A percentile compares a stretch with the other conserved stretches of the same genome.
Conservation (phyloP, 1,284 basidiomycete genomes). For the Cerioporus squamosus region DNA sequence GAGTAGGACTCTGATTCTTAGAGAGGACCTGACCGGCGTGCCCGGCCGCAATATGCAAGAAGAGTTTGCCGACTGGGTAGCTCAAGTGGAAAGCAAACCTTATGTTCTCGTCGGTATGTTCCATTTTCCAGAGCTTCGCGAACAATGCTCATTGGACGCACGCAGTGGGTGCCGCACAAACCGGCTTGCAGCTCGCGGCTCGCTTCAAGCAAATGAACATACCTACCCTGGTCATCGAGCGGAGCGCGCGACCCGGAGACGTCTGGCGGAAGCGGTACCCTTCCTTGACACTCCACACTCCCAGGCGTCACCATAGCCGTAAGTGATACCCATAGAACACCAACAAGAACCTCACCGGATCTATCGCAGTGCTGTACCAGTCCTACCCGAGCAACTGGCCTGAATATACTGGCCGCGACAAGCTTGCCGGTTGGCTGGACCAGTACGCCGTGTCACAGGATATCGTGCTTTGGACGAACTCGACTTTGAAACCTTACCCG, state of each 20-base stretch:
- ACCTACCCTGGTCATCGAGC: conserved; percentile 51
- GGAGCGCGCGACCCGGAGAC: conserved; percentile 50
- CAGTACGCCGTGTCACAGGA: conserved; percentile 64
- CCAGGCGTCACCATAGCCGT: conserved; percentile 41
- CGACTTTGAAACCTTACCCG: conserved; percentile 42
- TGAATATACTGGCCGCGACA: conserved; percentile 32
- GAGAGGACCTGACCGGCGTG: conserved; percentile 9
- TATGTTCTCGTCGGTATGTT: conserved; percentile 33
- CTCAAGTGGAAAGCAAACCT: conserved; percentile 28
- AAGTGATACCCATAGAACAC: conserved; percentile 14
- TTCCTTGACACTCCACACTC: conserved; percentile 52
- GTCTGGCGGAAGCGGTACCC: conserved; percentile 58
- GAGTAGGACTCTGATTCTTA: conserved; percentile 4
- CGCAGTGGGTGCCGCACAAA: conserved; percentile 57
- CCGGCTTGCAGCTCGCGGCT: conserved; percentile 54
- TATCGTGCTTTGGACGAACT: conserved; percentile 65
- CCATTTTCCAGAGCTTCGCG: not conserved
- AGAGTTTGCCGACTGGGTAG: conserved; percentile 21
- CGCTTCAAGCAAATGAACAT: conserved; percentile 56
- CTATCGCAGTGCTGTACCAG: conserved; percentile 39
- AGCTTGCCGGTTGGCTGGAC: conserved; percentile 69
- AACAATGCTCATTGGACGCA: not conserved
- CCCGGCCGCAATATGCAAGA: conserved; percentile 16
- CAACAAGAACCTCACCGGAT: too few relatives aligned
- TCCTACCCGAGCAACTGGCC: conserved; percentile 38